phyloP scores from a whole-genome alignment of 2,329 filamentous ascomycete genomes.

The Graphilbum fragrans region DNA sequence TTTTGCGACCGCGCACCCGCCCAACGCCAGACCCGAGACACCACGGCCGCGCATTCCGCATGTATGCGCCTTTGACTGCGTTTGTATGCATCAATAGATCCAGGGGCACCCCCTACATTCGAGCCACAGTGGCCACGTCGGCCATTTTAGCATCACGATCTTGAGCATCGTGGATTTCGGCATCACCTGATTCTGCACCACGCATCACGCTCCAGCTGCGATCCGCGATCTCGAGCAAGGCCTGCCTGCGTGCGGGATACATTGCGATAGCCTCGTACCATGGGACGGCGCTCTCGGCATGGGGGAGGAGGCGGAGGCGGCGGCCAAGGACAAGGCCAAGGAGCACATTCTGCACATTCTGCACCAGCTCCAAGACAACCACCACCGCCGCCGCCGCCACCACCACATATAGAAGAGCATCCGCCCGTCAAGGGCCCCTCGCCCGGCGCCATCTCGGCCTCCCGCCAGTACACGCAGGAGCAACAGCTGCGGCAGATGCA shows the following conservation, averaged over 20 bases:
- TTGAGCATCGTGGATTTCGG: not conserved
- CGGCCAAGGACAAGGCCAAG: not conserved
- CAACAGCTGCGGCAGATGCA: constrained; percentile 66
- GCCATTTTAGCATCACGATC: too few relatives aligned
- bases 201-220: too few relatives aligned
- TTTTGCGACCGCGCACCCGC: too few relatives aligned
- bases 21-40: too few relatives aligned
- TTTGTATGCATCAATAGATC: too few relatives aligned
- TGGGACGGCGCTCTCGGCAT: constrained; percentile 8
- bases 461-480: constrained; percentile 68
- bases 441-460: constrained; percentile 35
- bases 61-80: too few relatives aligned
- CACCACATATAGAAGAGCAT: constrained; percentile 4
- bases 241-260: not conserved
- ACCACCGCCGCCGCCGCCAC: not conserved
- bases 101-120: too few relatives aligned
- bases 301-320: constrained; percentile 4
- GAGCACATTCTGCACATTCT: not conserved
- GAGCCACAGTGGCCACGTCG: too few relatives aligned
- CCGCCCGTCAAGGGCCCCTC: constrained; percentile 10
- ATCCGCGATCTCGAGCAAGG: too few relatives aligned
- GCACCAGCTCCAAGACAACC: not conserved
- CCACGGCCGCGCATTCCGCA: too few relatives aligned
- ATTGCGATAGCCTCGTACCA: constrained; percentile 9
- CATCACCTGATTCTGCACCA: too few relatives aligned